Percentiles rank a stretch among this genome's conserved stretches.
phyloP scores from a whole-genome alignment of 805 yeast genomes.

The Candida palmyrensis region DNA sequence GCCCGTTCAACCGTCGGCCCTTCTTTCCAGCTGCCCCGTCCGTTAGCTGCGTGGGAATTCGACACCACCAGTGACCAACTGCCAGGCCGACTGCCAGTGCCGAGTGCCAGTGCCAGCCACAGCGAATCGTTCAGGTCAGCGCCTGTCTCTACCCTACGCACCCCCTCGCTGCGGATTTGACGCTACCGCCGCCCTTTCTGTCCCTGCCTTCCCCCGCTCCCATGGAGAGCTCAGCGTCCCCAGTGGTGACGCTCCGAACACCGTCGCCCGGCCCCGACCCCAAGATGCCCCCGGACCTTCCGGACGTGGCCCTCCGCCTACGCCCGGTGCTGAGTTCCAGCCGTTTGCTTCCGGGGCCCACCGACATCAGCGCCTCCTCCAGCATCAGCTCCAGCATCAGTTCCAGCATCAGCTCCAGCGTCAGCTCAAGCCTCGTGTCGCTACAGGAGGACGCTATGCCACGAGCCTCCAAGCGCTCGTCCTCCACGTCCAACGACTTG shows the following conservation, averaged over 20 bases:
- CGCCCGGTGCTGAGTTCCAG: no score
- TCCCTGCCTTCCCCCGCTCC: neutral
- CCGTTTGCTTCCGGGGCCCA: neutral
- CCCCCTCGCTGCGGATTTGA: neutral
- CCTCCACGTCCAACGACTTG: constrained; percentile 36
- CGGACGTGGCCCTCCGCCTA: no score
- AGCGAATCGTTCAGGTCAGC: no score
- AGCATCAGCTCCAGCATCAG: constrained; percentile 2
- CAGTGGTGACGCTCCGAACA: constrained; percentile 1
- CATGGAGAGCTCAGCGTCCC: no score
- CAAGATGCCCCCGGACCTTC: no score
- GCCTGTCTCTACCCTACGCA: neutral
- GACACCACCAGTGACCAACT: no score
- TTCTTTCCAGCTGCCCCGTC: no score
- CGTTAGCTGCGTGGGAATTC: no score
- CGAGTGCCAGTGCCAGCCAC: no score
- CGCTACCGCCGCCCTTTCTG: neutral
- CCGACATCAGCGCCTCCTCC: constrained; percentile 3
- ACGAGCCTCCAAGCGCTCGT: constrained; percentile 26
- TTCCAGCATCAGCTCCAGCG: constrained; percentile 3
- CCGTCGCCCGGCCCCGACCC: constrained; percentile 3
- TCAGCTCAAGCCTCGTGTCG: constrained; percentile 3
- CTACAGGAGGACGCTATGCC: constrained; percentile 6
- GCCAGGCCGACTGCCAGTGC: no score
- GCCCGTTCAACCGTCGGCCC: no score